Evolutionary conservation across 2,329 filamentous ascomycete genomes (phyloP), one percentile per base, ranked within the genome.

Genomic region (Mycosphaerella sp.): DNA sequence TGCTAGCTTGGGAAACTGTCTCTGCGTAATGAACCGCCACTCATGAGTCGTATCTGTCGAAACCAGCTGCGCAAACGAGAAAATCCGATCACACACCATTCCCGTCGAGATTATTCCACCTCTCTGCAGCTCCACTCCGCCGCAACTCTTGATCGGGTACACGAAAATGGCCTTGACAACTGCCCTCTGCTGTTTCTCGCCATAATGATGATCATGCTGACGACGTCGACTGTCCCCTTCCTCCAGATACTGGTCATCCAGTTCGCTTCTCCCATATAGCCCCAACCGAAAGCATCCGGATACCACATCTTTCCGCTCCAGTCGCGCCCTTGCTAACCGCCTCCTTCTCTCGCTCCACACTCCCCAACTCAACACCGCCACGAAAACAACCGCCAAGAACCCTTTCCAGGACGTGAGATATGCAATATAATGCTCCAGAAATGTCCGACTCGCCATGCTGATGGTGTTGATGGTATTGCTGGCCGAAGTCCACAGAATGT

Each of bases 21-120:
- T 75, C 67, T 84, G 81, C 0, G 87, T 89, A 67, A 89, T 75
- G 66, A 87, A 85, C 11, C 83, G 78, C 87, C 87, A 93, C 23
- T 72, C 70, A 61, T 76, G 76, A 45, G 70, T 65, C 6, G 52
- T 41, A 14, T 57, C 51, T 38, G 59, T 69, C 4, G 70, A 70
- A 36, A 74, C 68, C 40, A 76, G 69, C 69, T 91, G 85, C 1
- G 87, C 89, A 67, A 96, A 88, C 45, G 83, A 67, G 56, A 69
- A 72, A 3, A 63, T 66, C 55, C 75, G 68, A 56, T 78, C 75
- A 54, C 75, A 72, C 14, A 70, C 64, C 47, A 77, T 72, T 51
- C 75, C 75, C 62, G 73, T 63, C 48, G 66, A 66, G 3, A 73
- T 75, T 17, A 73, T 69, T 39, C 70, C 62, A 9, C 73, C 69